Evolutionary conservation across 1,139 yeast genomes (phyloP).

Genomic region (Scheffersomyces segobiensis): DNA sequence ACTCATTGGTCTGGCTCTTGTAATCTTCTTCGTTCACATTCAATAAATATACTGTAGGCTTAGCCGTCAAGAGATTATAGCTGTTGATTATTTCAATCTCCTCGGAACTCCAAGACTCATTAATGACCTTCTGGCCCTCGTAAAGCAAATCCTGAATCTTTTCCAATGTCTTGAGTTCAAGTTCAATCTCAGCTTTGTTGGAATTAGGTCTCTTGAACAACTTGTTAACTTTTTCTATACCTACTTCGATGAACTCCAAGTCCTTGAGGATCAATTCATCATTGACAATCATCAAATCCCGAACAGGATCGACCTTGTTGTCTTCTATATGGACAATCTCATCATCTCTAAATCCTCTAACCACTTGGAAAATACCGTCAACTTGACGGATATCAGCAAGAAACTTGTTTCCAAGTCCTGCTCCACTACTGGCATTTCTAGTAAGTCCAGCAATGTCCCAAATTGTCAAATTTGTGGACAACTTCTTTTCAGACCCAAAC

Average conservation of each 20-base stretch:
- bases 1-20: slow-evolving; percentile 45
- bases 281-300: slow-evolving; percentile 67
- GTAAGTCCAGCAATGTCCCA: slow-evolving; percentile 78
- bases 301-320: slow-evolving; percentile 58
- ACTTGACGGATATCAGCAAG: slow-evolving; percentile 70
- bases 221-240: slow-evolving; percentile 48
- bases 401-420: slow-evolving; percentile 75
- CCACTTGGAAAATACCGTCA: slow-evolving; percentile 73
- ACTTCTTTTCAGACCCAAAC: slow-evolving; percentile 50
- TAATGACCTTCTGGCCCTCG: slow-evolving; percentile 54
- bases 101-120: slow-evolving; percentile 47
- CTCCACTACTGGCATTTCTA: slow-evolving; percentile 73
- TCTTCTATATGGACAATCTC: slow-evolving; percentile 73
- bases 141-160: slow-evolving; percentile 52
- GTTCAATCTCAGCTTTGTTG: slow-evolving; percentile 29
- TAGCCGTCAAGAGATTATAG: slow-evolving; percentile 66
- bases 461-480: slow-evolving; percentile 60
- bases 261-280: slow-evolving; percentile 76
- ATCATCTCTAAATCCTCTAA: slow-evolving; percentile 66
- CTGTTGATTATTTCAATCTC: slow-evolving; percentile 59
- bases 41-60: slow-evolving; percentile 63
- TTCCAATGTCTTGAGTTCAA: slow-evolving; percentile 49
- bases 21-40: slow-evolving; percentile 64
- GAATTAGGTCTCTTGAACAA: slow-evolving; percentile 40
- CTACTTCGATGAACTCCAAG: slow-evolving; percentile 62